Percentiles rank a stretch among this genome's conserved stretches.
Evolutionary conservation across 2,329 filamentous ascomycete species (phyloP).

Genomic region (Apiospora sp.): DNA sequence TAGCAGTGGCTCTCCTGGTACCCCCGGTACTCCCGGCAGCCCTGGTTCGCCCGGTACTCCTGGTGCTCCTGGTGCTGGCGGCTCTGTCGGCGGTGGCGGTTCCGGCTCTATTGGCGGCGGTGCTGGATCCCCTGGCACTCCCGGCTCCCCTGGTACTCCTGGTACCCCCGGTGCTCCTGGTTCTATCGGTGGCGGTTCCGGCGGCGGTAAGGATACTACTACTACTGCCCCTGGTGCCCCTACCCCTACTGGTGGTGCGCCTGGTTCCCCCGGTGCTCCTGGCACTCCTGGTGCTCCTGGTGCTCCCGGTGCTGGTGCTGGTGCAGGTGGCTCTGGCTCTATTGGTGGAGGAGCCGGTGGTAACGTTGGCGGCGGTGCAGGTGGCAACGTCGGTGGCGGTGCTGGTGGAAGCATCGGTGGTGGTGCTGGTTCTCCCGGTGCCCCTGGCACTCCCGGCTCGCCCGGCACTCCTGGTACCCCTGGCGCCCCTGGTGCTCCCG

Average conservation of each 20-base stretch:
- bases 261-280: no score
- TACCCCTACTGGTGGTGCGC: no score
- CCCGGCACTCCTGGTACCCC: not conserved
- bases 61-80: not conserved
- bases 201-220: not conserved
- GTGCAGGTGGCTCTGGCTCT: not conserved
- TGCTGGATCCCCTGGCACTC: no score
- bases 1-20: no score
- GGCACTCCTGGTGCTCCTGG: not conserved
- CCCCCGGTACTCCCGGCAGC: no score
- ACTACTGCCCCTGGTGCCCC: not conserved
- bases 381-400: not conserved
- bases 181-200: not conserved
- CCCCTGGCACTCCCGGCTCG: not conserved
- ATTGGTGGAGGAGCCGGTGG: not conserved
- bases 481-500: not conserved
- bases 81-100: not conserved
- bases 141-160: not conserved
- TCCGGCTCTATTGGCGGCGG: no score
- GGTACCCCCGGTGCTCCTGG: not conserved
- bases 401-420: not conserved
- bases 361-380: not conserved
- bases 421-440: not conserved
- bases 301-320: constrained; percentile 3
- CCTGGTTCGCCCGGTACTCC: no score